phyloP scores from a whole-genome alignment of 176 grass and related monocot genomes.

The Luzula sylvatica region DNA sequence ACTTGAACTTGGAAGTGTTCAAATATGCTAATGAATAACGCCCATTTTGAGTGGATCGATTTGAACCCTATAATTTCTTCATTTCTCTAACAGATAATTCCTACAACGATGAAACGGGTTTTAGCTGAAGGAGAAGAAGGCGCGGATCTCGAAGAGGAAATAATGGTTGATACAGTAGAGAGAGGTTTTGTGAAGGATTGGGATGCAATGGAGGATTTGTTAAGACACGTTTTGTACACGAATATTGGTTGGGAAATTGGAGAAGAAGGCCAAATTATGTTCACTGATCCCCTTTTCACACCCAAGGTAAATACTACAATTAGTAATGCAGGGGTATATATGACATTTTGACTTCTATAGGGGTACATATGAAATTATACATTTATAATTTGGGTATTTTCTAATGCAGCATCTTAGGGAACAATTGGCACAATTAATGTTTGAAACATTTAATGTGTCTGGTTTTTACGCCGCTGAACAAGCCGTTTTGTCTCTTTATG shows the following conservation, averaged over 20 bases:
- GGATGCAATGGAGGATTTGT: conserved; percentile 95
- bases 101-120: conserved; percentile 80
- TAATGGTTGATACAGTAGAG: conserved; percentile 68
- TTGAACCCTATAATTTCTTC: no score
- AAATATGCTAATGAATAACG: no score
- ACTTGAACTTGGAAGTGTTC: no score
- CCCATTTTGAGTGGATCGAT: no score
- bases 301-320: conserved; percentile 42
- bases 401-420: conserved; percentile 63
- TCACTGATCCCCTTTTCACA: conserved; percentile 84
- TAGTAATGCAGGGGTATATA: not conserved
- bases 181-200: conserved; percentile 94
- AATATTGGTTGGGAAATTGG: conserved; percentile 96
- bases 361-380: not conserved
- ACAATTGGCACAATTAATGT: conserved; percentile 87
- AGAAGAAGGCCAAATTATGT: conserved; percentile 95
- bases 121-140: conserved; percentile 48
- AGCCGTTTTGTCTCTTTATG: conserved; percentile 93
- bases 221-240: conserved; percentile 69
- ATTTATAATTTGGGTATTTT: conserved; percentile 2
- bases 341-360: not conserved
- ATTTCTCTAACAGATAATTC: conserved; percentile 49
- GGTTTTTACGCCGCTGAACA: conserved; percentile 99
- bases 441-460: conserved; percentile 96
- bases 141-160: conserved; percentile 35